Percentiles rank a stretch among this genome's conserved stretches.
phyloP scores from a whole-genome alignment of 78 protist species.

The Dictyostelium purpureum region DNA sequence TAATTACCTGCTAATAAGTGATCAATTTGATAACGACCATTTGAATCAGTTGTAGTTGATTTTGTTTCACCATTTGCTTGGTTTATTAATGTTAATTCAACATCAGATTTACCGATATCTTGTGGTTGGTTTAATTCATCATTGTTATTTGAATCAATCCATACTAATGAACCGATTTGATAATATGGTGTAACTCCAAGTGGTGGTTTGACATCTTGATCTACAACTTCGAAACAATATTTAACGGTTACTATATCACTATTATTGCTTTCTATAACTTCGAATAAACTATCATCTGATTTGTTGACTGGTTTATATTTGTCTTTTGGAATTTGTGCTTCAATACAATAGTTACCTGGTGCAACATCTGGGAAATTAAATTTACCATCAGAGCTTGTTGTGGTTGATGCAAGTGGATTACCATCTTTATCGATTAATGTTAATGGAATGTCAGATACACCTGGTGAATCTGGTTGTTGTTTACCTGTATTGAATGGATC shows the following conservation, averaged over 20 bases:
- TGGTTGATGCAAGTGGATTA: neutral
- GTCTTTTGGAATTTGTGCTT: neutral
- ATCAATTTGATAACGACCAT: conserved; percentile 5
- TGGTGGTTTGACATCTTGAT: neutral
- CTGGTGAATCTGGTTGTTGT: neutral
- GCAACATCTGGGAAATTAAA: neutral
- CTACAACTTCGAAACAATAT: neutral
- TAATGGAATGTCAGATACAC: neutral
- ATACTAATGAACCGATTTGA: neutral
- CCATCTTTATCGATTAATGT: neutral
- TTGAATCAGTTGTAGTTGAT: neutral
- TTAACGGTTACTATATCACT: neutral
- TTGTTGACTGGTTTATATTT: neutral
- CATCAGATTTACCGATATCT: conserved; percentile 19
- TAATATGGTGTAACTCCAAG: neutral
- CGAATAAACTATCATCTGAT: neutral
- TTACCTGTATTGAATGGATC: neutral
- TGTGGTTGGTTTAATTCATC: neutral
- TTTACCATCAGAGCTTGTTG: neutral
- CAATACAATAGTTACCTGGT: conserved; percentile 19
- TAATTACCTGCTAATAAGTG: conserved; percentile 16
- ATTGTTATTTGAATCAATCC: conserved; percentile 13
- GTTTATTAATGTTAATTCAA: neutral
- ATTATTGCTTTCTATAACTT: neutral
- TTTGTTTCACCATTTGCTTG: neutral